A percentile compares a stretch with the other conserved stretches of the same genome.
Evolutionary conservation across 83 land plant genomes (phyloP).

Genomic region (Picea engelmannii): DNA sequence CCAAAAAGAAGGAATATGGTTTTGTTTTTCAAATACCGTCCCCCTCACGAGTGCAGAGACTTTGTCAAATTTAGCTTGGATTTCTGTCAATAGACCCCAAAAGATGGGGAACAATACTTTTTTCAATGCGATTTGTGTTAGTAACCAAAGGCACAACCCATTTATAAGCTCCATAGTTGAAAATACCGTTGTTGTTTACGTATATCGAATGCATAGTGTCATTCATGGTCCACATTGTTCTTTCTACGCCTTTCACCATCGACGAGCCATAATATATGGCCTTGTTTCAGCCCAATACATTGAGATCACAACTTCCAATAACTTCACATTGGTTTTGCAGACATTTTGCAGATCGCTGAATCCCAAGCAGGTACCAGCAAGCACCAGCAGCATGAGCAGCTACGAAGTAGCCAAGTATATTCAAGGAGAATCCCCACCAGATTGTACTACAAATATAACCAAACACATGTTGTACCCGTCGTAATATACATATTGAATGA

Average conservation of each 20-base stretch:
- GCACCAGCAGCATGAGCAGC: constrained; percentile 92
- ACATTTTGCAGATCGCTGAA: constrained; percentile 75
- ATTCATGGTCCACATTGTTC: constrained; percentile 46
- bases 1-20: too few species aligned
- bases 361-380: constrained; percentile 89
- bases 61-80: too few species aligned
- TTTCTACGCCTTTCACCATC: constrained; percentile 14
- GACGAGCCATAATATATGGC: constrained; percentile 59
- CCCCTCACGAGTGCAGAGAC: too few species aligned
- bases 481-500: constrained; percentile 70
- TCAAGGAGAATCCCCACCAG: constrained; percentile 92
- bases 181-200: constrained; percentile 32
- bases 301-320: constrained; percentile 29
- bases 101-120: constrained; percentile 80
- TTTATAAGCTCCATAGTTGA: constrained; percentile 77
- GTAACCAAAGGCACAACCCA: constrained; percentile 83
- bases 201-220: constrained; percentile 33
- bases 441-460: constrained; percentile 86
- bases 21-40: too few species aligned
- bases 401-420: constrained; percentile 77
- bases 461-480: constrained; percentile 76
- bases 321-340: constrained; percentile 54
- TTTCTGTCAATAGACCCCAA: constrained; percentile 78
- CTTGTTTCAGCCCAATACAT: constrained; percentile 55
- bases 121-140: constrained; percentile 63